A percentile compares a stretch with the other conserved stretches of the same genome.
Evolutionary conservation across 2,329 filamentous ascomycete species (phyloP).

Genomic region (Epichloe gansuensis): DNA sequence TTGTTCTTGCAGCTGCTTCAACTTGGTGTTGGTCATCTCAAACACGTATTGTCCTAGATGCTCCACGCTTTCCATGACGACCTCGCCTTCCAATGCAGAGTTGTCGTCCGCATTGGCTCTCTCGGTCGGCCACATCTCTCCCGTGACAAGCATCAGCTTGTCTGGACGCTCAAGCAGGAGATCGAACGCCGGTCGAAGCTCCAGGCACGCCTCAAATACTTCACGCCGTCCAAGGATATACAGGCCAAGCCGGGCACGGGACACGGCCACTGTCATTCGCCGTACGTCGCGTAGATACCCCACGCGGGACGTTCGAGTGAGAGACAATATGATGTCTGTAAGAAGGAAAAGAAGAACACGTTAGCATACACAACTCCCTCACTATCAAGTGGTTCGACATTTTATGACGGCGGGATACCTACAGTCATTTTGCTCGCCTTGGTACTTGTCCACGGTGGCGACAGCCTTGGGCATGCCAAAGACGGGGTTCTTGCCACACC

Average conservation of each 20-base stretch:
- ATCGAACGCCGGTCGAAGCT: conserved; percentile 78
- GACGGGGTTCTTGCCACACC: conserved; percentile 70
- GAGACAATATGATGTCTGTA: conserved; percentile 79
- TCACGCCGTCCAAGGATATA: conserved; percentile 83
- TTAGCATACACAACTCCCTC: neutral
- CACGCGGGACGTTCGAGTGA: conserved; percentile 77
- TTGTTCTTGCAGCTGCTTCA: conserved; percentile 36
- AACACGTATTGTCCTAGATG: conserved; percentile 93
- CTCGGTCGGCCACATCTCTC: conserved; percentile 71
- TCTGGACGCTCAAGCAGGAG: conserved; percentile 65
- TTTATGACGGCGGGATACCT: conserved; percentile 28
- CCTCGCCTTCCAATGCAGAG: conserved; percentile 38
- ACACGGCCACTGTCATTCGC: conserved; percentile 86
- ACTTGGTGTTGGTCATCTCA: conserved; percentile 71
- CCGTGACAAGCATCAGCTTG: conserved; percentile 68
- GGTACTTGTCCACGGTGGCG: conserved; percentile 95
- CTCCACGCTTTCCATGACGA: conserved; percentile 80
- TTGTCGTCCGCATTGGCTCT: conserved; percentile 34
- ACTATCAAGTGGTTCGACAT: no score
- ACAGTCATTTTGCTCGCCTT: conserved; percentile 99
- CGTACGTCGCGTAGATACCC: conserved; percentile 91
- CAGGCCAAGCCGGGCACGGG: conserved; percentile 78
- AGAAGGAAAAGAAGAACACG: neutral
- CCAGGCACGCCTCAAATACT: conserved; percentile 80
- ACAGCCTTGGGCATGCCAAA: conserved; percentile 86